Evolutionary conservation across 805 yeast genomes (phyloP).

Genomic region (Candida sonorensis): DNA sequence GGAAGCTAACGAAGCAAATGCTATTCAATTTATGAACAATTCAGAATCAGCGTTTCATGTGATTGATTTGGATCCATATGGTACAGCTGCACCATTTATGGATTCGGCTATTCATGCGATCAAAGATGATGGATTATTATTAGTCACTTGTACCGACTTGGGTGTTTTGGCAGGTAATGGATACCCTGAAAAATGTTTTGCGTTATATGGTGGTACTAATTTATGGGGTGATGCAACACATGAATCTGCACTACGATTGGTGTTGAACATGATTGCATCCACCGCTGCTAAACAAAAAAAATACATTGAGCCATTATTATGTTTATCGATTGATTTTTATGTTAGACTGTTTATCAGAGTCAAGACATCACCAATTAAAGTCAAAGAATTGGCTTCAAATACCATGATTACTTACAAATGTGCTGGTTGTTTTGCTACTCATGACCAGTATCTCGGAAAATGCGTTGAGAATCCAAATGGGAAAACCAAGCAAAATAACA

Average conservation of each 20-base stretch:
- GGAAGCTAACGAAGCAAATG: constrained; percentile 75
- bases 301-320: constrained; percentile 77
- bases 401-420: constrained; percentile 73
- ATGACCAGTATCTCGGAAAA: constrained; percentile 75
- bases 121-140: constrained; percentile 75
- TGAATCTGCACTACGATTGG: constrained; percentile 86
- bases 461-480: constrained; percentile 28
- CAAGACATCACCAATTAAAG: constrained; percentile 69
- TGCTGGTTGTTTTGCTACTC: constrained; percentile 86
- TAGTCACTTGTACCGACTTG: constrained; percentile 94
- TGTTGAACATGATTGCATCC: constrained; percentile 64
- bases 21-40: constrained; percentile 72
- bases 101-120: constrained; percentile 85
- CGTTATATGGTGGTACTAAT: constrained; percentile 89
- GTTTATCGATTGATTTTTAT: constrained; percentile 87
- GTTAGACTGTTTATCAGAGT: constrained; percentile 81
- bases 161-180: constrained; percentile 95
- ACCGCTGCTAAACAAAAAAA: constrained; percentile 90
- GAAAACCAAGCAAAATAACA: constrained; percentile 23
- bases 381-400: constrained; percentile 69
- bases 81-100: constrained; percentile 92
- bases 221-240: constrained; percentile 83
- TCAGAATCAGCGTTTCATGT: constrained; percentile 60
- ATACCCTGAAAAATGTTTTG: constrained; percentile 94
- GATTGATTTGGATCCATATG: constrained; percentile 94